Percentiles rank a stretch among this genome's conserved stretches.
phyloP scores from a whole-genome alignment of 2,329 filamentous ascomycete species.

The Fusarium staphyleae region DNA sequence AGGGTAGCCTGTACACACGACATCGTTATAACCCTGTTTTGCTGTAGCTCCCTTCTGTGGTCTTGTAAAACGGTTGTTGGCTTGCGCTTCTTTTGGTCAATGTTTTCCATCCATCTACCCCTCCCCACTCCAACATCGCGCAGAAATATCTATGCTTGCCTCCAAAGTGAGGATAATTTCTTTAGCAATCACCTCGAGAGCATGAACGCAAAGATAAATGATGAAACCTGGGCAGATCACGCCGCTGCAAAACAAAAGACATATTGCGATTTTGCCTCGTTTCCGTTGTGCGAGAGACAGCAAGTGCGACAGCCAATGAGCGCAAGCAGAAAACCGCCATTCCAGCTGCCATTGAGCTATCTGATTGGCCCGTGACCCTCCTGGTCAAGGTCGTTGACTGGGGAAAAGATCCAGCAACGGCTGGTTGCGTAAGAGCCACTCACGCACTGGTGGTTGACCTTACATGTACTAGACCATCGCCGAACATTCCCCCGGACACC shows the following conservation, averaged over 20 bases:
- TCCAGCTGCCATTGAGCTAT: conserved; percentile 25
- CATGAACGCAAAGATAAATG: neutral
- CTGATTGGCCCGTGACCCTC: conserved; percentile 22
- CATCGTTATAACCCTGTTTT: too few relatives aligned
- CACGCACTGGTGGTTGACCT: conserved; percentile 17
- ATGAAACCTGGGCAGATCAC: neutral
- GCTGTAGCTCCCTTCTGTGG: neutral
- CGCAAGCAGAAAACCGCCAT: conserved; percentile 26
- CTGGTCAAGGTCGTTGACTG: conserved; percentile 9
- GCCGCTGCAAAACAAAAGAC: neutral
- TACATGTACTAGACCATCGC: conserved; percentile 33
- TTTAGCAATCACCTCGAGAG: neutral
- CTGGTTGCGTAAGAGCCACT: conserved; percentile 37
- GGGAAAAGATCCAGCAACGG: conserved; percentile 12
- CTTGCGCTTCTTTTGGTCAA: neutral
- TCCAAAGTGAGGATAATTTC: neutral
- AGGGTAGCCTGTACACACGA: too few relatives aligned
- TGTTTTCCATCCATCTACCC: conserved; percentile 13
- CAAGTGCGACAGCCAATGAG: conserved; percentile 18
- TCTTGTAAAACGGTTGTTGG: neutral
- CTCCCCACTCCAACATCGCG: conserved; percentile 11
- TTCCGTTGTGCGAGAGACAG: conserved; percentile 14
- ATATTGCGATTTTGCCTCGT: neutral
- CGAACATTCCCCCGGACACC: conserved; percentile 39
- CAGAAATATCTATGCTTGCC: conserved; percentile 11